Percentiles rank a stretch among this genome's conserved stretches.
Conservation (phyloP, 441 rosid genomes). For the Croton setiger region DNA sequence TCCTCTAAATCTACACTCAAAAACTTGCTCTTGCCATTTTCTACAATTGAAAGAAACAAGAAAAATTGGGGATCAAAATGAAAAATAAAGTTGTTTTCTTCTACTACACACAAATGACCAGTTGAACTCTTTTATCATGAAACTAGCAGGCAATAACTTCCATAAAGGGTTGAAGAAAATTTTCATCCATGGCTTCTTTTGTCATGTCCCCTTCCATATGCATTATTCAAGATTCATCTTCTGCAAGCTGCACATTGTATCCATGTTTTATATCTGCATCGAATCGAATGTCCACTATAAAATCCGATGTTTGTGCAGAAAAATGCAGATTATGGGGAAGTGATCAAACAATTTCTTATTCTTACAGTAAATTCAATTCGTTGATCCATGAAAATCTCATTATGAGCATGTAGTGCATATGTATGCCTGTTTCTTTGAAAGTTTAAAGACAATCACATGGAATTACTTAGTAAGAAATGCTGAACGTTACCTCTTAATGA, state of each 20-base stretch:
- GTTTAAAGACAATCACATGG: neutral
- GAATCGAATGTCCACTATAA: slow-evolving; percentile 23
- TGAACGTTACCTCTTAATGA: slow-evolving; percentile 58
- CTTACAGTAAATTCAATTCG: neutral
- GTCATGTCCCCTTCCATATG: slow-evolving; percentile 16
- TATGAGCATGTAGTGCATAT: neutral
- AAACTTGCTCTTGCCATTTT: slow-evolving; percentile 23
- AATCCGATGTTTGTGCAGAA: neutral
- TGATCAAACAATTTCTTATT: neutral
- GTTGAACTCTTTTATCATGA: slow-evolving; percentile 14
- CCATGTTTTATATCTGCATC: slow-evolving; percentile 56
- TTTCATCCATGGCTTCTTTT: slow-evolving; percentile 6
- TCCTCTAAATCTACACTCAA: slow-evolving; percentile 31
- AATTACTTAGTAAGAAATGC: slow-evolving; percentile 8
- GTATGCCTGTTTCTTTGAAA: neutral
- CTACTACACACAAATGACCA: slow-evolving; percentile 24
- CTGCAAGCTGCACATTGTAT: slow-evolving; percentile 51
- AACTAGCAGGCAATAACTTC: slow-evolving; percentile 14
- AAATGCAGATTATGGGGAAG: neutral
- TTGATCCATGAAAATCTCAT: neutral
- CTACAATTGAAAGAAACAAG: slow-evolving; percentile 32
- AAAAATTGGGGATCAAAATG: slow-evolving; percentile 15
- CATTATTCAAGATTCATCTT: slow-evolving; percentile 50
- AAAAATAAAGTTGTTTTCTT: slow-evolving; percentile 17
- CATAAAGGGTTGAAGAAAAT: slow-evolving; percentile 3